These are phyloP conservation scores for Dendrobium catenatum DNA, from an alignment of 106 monocot species.

Conservation along the genomic window DNA sequence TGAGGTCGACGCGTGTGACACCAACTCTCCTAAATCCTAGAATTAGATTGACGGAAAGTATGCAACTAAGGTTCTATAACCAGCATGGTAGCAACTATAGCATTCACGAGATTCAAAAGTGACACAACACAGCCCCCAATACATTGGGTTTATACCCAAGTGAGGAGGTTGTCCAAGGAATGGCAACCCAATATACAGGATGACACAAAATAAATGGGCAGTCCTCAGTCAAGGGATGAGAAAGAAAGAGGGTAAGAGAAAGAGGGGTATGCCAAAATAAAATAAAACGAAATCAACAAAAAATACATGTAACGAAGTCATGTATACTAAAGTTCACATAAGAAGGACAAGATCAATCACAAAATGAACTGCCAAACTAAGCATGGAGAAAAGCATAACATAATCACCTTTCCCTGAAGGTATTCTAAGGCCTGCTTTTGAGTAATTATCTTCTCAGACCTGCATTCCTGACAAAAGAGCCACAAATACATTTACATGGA, in stretches of 20 bases:
- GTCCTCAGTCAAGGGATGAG: neutral
- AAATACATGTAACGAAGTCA: neutral
- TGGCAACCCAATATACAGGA: neutral
- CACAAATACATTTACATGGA: neutral
- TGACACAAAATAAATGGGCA: neutral
- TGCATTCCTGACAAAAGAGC: constrained; percentile 55
- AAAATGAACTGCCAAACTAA: neutral
- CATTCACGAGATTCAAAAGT: too few relatives aligned
- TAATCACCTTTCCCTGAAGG: constrained; percentile 54
- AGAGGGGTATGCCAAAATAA: neutral
- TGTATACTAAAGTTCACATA: neutral
- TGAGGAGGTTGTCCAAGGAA: neutral
- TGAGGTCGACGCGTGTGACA: too few relatives aligned
- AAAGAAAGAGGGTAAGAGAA: neutral
- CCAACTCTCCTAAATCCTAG: too few relatives aligned
- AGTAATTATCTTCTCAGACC: constrained; percentile 54
- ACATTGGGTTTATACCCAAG: neutral
- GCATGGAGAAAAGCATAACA: neutral
- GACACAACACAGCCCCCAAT: too few relatives aligned
- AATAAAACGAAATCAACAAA: neutral
- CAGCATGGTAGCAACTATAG: too few relatives aligned
- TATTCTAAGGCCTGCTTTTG: constrained; percentile 72
- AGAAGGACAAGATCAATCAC: neutral
- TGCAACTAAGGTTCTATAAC: too few relatives aligned
- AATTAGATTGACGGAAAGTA: too few relatives aligned